Conservation (phyloP, 2,329 filamentous ascomycete genomes). For the Diplodia intermedia region DNA sequence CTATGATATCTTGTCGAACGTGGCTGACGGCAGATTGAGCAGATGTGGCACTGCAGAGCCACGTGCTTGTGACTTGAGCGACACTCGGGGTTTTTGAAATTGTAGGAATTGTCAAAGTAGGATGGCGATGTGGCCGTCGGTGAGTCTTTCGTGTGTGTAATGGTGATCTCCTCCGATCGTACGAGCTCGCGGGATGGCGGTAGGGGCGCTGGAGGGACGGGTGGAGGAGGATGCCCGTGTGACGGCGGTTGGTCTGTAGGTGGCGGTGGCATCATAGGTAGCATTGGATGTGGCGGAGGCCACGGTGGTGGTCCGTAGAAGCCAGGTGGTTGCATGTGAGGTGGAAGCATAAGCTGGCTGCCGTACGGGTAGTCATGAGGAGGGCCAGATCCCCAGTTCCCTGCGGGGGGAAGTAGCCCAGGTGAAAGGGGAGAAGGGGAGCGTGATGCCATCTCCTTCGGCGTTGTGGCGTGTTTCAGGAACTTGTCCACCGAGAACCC, state of each 20-base stretch:
- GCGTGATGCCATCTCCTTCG: conserved; percentile 8
- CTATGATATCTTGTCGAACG: conserved; percentile 47
- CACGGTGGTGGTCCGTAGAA: background rate
- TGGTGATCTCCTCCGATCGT: conserved; percentile 31
- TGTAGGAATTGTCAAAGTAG: conserved; percentile 32
- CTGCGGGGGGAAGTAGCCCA: background rate
- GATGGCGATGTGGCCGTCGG: background rate
- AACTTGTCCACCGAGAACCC: conserved; percentile 10
- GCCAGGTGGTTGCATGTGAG: background rate
- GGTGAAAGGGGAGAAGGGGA: conserved; percentile 13
- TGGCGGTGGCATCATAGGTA: background rate
- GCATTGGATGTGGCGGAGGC: background rate
- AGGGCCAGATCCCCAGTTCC: background rate
- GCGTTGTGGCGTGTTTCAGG: background rate
- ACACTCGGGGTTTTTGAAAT: conserved; percentile 35
- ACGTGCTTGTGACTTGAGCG: background rate
- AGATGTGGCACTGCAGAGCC: conserved; percentile 42
- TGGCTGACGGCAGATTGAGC: conserved; percentile 44
- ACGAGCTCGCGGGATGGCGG: conserved; percentile 24
- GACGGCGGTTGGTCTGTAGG: background rate
- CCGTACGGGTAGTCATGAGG: background rate
- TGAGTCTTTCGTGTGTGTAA: conserved; percentile 18
- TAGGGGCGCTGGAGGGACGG: background rate
- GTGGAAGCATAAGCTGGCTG: conserved; percentile 6
- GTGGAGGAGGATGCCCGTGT: background rate